Conservation (phyloP, 2,329 filamentous ascomycete species). For the Cladosporium sp. region DNA sequence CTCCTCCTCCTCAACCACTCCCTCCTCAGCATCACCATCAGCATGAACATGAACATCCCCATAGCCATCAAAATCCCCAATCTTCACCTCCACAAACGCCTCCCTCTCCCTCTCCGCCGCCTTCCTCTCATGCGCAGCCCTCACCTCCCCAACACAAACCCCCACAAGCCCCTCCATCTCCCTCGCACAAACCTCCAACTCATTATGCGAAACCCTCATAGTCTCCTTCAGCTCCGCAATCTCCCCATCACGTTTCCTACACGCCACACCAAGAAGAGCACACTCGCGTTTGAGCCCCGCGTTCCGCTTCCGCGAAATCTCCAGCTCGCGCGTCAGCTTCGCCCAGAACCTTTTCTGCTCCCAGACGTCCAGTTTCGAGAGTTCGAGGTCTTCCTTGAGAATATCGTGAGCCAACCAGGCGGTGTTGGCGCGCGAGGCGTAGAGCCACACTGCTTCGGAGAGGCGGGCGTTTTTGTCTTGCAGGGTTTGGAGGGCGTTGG, state of each 20-base stretch:
- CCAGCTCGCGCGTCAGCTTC: neutral
- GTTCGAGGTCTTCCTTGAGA: neutral
- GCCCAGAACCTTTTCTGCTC: neutral
- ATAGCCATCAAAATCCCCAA: too few relatives aligned
- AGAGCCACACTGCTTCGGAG: neutral
- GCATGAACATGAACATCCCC: conserved; percentile 9
- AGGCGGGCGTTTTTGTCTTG: too few relatives aligned
- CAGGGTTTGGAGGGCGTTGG: too few relatives aligned
- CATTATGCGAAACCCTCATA: too few relatives aligned
- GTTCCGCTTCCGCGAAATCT: neutral
- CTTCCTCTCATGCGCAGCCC: conserved; percentile 14
- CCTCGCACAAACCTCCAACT: too few relatives aligned
- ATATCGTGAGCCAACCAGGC: neutral
- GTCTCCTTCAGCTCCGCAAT: too few relatives aligned
- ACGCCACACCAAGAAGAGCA: too few relatives aligned
- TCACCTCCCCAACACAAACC: conserved; percentile 1
- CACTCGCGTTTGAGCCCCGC: too few relatives aligned
- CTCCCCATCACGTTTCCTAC: too few relatives aligned
- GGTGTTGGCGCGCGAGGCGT: neutral
- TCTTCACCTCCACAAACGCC: neutral
- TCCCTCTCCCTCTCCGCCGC: conserved; percentile 15
- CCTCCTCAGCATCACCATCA: conserved; percentile 10
- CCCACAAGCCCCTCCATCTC: too few relatives aligned
- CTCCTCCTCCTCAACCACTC: conserved; percentile 17
- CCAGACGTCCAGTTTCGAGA: neutral